phyloP scores from a whole-genome alignment of 495 filamentous ascomycete genomes.

The Aspergillus cristatus region DNA sequence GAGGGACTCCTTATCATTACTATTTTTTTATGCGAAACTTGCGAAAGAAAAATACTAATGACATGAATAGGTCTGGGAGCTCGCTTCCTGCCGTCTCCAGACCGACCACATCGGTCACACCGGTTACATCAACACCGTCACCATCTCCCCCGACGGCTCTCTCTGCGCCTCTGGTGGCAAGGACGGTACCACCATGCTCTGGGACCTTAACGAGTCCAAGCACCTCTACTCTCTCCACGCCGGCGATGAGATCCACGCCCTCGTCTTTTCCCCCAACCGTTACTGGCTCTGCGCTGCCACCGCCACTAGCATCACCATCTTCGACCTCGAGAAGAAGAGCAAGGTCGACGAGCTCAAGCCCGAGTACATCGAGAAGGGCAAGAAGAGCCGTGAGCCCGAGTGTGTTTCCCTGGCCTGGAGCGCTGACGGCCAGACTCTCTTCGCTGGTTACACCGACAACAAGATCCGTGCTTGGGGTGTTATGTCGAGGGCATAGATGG shows the following conservation, averaged over 20 bases:
- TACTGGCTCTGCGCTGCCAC: slow-evolving; percentile 99
- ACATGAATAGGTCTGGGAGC: slow-evolving; percentile 83
- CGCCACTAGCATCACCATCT: slow-evolving; percentile 96
- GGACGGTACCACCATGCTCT: slow-evolving; percentile 99
- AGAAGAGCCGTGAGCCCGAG: slow-evolving; percentile 99
- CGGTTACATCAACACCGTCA: slow-evolving; percentile 99
- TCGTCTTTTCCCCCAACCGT: slow-evolving; percentile 99
- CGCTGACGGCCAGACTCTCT: slow-evolving; percentile 96
- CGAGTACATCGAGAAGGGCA: slow-evolving; percentile 90
- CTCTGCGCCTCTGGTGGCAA: slow-evolving; percentile 99
- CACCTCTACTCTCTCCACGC: slow-evolving; percentile 99
- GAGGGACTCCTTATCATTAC: slow-evolving; percentile 45
- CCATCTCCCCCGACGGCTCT: slow-evolving; percentile 98
- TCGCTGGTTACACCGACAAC: slow-evolving; percentile 99
- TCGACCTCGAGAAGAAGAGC: slow-evolving; percentile 99
- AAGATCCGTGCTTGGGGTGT: slow-evolving; percentile 99
- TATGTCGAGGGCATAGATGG: slow-evolving; percentile 57
- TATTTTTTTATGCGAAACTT: slow-evolving; percentile 14
- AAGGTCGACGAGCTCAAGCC: slow-evolving; percentile 99
- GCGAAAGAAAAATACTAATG: slow-evolving; percentile 16
- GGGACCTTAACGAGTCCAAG: slow-evolving; percentile 99
- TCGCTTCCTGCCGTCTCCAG: slow-evolving; percentile 97
- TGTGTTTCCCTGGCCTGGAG: slow-evolving; percentile 94
- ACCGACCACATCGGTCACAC: slow-evolving; percentile 99
- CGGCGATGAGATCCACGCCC: slow-evolving; percentile 99